phyloP scores from a whole-genome alignment of 306 rosid genomes.

The Oxytropis ochrocephala region DNA sequence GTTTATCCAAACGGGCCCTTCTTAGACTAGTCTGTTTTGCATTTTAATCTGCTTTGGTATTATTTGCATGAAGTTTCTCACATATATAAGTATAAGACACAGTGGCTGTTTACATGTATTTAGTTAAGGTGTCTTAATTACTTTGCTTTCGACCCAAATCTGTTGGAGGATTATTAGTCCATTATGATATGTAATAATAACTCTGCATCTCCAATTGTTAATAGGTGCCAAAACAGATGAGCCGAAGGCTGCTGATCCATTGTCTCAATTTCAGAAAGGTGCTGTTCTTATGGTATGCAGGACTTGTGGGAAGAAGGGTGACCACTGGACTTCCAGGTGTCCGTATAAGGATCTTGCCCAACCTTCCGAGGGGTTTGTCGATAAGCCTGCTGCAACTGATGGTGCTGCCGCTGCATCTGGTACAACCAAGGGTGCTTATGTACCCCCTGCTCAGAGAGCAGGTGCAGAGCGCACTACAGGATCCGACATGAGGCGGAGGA shows the following conservation, averaged over 20 bases:
- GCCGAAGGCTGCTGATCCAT: constrained; percentile 48
- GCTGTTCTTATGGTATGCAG: constrained; percentile 92
- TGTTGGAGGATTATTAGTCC: background rate
- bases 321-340: constrained; percentile 95
- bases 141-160: background rate
- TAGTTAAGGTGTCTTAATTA: background rate
- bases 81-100: background rate
- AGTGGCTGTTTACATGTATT: background rate
- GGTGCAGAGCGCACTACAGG: constrained; percentile 63
- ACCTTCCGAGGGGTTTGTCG: constrained; percentile 47
- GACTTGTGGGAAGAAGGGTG: constrained; percentile 94
- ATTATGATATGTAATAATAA: background rate
- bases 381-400: constrained; percentile 55
- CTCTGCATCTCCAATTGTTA: background rate
- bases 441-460: constrained; percentile 75
- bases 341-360: constrained; percentile 87
- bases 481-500: constrained; percentile 85
- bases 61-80: background rate
- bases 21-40: background rate
- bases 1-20: too few species aligned
- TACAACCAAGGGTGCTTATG: constrained; percentile 57
- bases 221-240: constrained; percentile 79
- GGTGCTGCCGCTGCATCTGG: constrained; percentile 32
- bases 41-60: background rate
- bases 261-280: constrained; percentile 51